A percentile compares a stretch with the other conserved stretches of the same genome.
phyloP scores from a whole-genome alignment of 352 stramenopile genomes.

The Phytophthora litchii region DNA sequence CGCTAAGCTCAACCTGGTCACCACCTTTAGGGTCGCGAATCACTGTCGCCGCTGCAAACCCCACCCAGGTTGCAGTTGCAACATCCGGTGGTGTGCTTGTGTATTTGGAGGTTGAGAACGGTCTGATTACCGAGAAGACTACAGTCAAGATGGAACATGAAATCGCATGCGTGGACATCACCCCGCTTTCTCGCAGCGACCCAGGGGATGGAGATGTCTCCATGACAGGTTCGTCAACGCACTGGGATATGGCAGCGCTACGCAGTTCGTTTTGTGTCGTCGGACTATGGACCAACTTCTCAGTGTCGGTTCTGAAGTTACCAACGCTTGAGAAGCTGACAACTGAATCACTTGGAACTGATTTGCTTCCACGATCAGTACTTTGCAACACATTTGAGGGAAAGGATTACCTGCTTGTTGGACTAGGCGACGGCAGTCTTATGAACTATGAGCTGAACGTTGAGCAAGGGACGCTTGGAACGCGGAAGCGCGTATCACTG shows the following conservation, averaged over 20 bases:
- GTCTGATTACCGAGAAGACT: constrained; percentile 61
- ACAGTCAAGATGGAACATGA: constrained; percentile 91
- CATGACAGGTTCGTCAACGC: constrained; percentile 52
- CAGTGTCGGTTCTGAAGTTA: constrained; percentile 86
- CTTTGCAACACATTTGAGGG: constrained; percentile 88
- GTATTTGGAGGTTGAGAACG: constrained; percentile 87
- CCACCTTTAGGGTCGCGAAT: constrained; percentile 70
- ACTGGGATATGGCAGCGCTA: constrained; percentile 67
- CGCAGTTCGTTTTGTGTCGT: constrained; percentile 77
- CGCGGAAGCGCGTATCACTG: constrained; percentile 95
- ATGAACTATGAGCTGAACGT: constrained; percentile 92
- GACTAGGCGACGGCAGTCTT: constrained; percentile 96
- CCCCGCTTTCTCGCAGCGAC: constrained; percentile 45
- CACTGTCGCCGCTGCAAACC: constrained; percentile 86
- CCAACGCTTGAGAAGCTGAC: constrained; percentile 73
- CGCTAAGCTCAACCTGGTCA: constrained; percentile 77
- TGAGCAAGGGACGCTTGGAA: constrained; percentile 49
- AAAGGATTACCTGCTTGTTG: constrained; percentile 94
- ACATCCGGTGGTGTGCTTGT: constrained; percentile 89
- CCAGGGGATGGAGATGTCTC: constrained; percentile 56
- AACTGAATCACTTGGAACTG: constrained; percentile 78
- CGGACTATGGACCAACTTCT: constrained; percentile 94
- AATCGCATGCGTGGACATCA: constrained; percentile 94
- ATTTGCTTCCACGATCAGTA: constrained; percentile 88
- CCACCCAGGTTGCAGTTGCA: constrained; percentile 93